A percentile compares a stretch with the other conserved stretches of the same genome.
These are phyloP conservation scores for Scedosporium minutisporum DNA, from an alignment of 2,329 filamentous ascomycete species.

Conservation along the genomic window DNA sequence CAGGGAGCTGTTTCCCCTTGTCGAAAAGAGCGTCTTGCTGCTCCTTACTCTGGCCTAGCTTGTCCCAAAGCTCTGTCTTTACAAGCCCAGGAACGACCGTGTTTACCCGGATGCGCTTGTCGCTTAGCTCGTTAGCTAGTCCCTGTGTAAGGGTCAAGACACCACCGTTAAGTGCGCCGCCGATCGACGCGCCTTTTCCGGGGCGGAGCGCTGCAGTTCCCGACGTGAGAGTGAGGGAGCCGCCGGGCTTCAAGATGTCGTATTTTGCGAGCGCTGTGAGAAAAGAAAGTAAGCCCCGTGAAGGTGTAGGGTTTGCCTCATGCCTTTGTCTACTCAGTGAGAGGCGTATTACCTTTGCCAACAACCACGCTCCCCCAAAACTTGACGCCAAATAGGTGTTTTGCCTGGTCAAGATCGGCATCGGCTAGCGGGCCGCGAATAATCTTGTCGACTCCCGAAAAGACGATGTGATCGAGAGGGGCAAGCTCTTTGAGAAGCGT, in stretches of 20 bases:
- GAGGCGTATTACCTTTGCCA: slow-evolving; percentile 19
- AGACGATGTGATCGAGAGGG: slow-evolving; percentile 27
- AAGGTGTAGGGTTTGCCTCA: neutral
- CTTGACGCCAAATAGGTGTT: slow-evolving; percentile 27
- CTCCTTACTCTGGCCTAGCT: slow-evolving; percentile 17
- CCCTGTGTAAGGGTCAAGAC: slow-evolving; percentile 18
- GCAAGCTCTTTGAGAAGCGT: slow-evolving; percentile 19
- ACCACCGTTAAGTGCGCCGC: slow-evolving; percentile 21
- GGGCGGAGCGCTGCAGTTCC: slow-evolving; percentile 24
- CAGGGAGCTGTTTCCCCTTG: slow-evolving; percentile 5
- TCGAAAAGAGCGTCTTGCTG: slow-evolving; percentile 16
- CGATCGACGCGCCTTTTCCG: slow-evolving; percentile 24
- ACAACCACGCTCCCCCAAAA: slow-evolving; percentile 27
- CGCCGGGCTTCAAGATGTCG: slow-evolving; percentile 24
- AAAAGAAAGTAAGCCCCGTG: neutral
- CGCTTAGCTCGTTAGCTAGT: slow-evolving; percentile 17
- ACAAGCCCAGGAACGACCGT: slow-evolving; percentile 22
- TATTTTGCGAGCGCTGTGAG: slow-evolving; percentile 22
- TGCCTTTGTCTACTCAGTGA: neutral
- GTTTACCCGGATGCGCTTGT: slow-evolving; percentile 20
- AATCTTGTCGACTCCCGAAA: slow-evolving; percentile 26
- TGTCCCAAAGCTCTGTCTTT: slow-evolving; percentile 22
- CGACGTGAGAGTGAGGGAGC: slow-evolving; percentile 27
- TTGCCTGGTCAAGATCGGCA: slow-evolving; percentile 22
- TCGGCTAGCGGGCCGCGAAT: slow-evolving; percentile 25